Percentiles rank a stretch among this genome's conserved stretches.
phyloP scores from a whole-genome alignment of 495 filamentous ascomycete genomes.

The Lophiotrema nucula region DNA sequence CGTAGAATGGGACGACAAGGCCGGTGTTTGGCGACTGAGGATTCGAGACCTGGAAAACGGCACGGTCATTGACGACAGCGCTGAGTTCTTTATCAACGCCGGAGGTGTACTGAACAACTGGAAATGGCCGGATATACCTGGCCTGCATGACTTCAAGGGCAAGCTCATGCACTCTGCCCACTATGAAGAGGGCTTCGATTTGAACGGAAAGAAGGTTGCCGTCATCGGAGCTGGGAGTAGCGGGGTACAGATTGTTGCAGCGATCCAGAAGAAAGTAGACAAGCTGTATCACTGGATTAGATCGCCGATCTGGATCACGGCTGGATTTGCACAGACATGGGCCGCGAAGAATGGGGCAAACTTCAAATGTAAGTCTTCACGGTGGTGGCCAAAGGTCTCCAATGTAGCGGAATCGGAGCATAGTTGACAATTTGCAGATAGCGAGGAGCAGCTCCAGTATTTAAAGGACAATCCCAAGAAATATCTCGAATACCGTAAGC shows the following conservation, averaged over 20 bases:
- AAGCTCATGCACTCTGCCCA: constrained; percentile 45
- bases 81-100: constrained; percentile 43
- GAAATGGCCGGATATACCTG: constrained; percentile 41
- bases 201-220: constrained; percentile 42
- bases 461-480: constrained; percentile 39
- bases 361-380: constrained; percentile 40
- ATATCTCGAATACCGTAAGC: constrained; percentile 44
- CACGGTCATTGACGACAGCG: constrained; percentile 38
- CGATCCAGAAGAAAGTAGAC: constrained; percentile 37
- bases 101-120: constrained; percentile 45
- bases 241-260: constrained; percentile 43
- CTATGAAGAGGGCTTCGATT: constrained; percentile 40
- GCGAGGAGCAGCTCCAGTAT: constrained; percentile 37
- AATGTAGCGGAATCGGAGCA: too few species aligned
- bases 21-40: constrained; percentile 39
- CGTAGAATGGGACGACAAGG: constrained; percentile 37
- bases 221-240: constrained; percentile 41
- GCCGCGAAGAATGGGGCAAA: constrained; percentile 42
- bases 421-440: constrained; percentile 23
- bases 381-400: too few species aligned
- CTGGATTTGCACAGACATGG: constrained; percentile 42
- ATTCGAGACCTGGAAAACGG: constrained; percentile 36
- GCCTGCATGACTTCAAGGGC: constrained; percentile 39
- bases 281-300: constrained; percentile 42
- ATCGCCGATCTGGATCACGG: constrained; percentile 43